These are phyloP conservation scores for Elaeis guineensis DNA, from an alignment of 176 grass and related monocot genomes.

Conservation along the genomic window DNA sequence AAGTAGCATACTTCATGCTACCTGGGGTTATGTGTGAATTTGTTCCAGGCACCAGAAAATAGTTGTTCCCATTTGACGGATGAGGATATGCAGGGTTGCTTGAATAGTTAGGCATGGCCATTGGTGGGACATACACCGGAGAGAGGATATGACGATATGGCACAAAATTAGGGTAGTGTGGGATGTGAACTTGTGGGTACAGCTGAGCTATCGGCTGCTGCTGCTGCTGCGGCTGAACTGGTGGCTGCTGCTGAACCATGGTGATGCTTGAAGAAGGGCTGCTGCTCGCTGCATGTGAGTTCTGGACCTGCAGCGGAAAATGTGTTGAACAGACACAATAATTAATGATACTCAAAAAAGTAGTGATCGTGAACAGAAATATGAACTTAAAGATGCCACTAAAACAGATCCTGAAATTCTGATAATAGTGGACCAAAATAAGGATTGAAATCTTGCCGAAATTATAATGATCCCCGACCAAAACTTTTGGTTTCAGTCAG, in stretches of 20 bases:
- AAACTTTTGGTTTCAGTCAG: too few species aligned
- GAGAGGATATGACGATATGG: constrained; percentile 66
- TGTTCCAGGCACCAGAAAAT: constrained; percentile 57
- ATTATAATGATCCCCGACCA: too few species aligned
- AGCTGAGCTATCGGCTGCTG: constrained; percentile 44
- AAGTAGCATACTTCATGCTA: constrained; percentile 50
- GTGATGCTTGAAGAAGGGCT: constrained; percentile 23
- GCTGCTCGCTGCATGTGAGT: constrained; percentile 32
- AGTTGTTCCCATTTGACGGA: constrained; percentile 53
- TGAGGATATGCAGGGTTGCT: constrained; percentile 55
- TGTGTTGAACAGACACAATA: too few species aligned
- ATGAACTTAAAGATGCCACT: too few species aligned
- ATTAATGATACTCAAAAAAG: too few species aligned
- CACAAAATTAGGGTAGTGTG: constrained; percentile 73
- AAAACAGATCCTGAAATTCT: too few species aligned
- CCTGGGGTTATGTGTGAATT: constrained; percentile 50
- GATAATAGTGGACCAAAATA: too few species aligned
- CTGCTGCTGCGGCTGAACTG: constrained; percentile 32
- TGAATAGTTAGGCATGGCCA: constrained; percentile 65
- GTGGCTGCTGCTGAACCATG: constrained; percentile 42
- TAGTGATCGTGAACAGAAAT: too few species aligned
- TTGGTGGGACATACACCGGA: constrained; percentile 57
- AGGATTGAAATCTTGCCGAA: too few species aligned
- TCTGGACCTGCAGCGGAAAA: constrained; percentile 30
- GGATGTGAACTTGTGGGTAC: constrained; percentile 63